Conservation (phyloP, 2,329 filamentous ascomycete species). For the Sarocladium strictum region DNA sequence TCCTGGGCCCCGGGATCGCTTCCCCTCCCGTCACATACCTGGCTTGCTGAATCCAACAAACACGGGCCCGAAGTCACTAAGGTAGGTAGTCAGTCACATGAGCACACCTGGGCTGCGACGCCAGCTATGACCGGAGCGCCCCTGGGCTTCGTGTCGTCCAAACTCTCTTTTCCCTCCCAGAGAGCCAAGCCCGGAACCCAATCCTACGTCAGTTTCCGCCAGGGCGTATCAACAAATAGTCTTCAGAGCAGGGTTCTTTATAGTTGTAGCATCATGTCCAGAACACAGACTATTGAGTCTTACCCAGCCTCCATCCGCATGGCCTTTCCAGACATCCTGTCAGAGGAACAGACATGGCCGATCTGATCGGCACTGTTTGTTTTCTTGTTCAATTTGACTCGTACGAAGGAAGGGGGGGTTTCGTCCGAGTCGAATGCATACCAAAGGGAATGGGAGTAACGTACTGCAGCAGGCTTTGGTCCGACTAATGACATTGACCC, state of each 20-base stretch:
- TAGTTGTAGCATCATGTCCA: too few relatives aligned
- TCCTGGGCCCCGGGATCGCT: not conserved
- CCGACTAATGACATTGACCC: not conserved
- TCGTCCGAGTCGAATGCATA: not conserved
- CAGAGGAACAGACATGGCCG: not conserved
- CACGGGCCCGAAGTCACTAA: too few relatives aligned
- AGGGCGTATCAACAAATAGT: too few relatives aligned
- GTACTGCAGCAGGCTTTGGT: not conserved
- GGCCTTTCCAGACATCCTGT: not conserved
- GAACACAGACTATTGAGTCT: too few relatives aligned
- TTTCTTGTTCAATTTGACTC: not conserved
- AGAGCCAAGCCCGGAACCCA: too few relatives aligned
- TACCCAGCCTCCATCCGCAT: too few relatives aligned
- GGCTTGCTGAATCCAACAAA: not conserved
- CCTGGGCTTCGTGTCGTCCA: not conserved
- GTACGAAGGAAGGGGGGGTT: not conserved
- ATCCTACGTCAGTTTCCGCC: too few relatives aligned
- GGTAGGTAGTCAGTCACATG: slow-evolving; percentile 1
- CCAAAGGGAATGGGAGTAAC: not conserved
- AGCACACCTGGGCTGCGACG: not conserved
- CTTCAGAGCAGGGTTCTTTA: too few relatives aligned
- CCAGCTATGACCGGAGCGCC: not conserved
- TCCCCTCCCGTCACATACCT: slow-evolving; percentile 3
- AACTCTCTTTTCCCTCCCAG: not conserved
- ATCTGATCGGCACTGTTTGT: slow-evolving; percentile 3